phyloP scores from a whole-genome alignment of 176 grass and related monocot species.

The Poa pratensis region DNA sequence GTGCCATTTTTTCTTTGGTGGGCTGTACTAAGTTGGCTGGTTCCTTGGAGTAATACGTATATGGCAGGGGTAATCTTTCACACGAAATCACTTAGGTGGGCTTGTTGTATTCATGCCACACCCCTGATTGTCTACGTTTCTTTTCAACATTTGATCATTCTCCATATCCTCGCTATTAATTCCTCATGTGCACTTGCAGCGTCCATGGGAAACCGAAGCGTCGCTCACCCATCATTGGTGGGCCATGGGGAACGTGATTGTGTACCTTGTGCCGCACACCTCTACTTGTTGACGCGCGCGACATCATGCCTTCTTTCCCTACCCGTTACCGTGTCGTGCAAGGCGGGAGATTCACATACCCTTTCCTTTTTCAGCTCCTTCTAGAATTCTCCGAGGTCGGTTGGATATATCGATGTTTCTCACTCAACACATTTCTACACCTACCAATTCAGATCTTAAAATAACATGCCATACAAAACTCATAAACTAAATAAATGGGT shows the following conservation, averaged over 20 bases:
- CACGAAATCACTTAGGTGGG: not conserved
- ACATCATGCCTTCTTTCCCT: too few species aligned
- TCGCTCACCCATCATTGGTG: not conserved
- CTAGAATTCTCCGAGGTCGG: too few species aligned
- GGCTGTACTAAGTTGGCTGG: not conserved
- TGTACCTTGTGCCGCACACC: not conserved
- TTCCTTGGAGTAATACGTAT: not conserved
- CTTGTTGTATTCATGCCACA: not conserved
- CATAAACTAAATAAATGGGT: not conserved
- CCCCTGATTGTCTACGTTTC: not conserved
- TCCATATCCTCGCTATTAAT: not conserved
- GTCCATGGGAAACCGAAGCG: not conserved
- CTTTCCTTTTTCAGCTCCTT: too few species aligned
- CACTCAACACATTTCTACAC: not conserved
- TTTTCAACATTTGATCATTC: not conserved
- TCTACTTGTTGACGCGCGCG: not conserved
- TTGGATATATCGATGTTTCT: not conserved
- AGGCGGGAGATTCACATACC: too few species aligned
- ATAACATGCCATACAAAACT: not conserved
- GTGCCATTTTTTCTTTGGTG: not conserved
- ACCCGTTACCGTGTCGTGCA: too few species aligned
- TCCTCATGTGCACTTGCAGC: not conserved
- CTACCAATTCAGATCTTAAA: not conserved
- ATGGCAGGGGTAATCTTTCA: not conserved
- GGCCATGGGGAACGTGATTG: not conserved